Evolutionary conservation across 805 yeast genomes (phyloP).

Genomic region (Nakazawaea pomicola): DNA sequence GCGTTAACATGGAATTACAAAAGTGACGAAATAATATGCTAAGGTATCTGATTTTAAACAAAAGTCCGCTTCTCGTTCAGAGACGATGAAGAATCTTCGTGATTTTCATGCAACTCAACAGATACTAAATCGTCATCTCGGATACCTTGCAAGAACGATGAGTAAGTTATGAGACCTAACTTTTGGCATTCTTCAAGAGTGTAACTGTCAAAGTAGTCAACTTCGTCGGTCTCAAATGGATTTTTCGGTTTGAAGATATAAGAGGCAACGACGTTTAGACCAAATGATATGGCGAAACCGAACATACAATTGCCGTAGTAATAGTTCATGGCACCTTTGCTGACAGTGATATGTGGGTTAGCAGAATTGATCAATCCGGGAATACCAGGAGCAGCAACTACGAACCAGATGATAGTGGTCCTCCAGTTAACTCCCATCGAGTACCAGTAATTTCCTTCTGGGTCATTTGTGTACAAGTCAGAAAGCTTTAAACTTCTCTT

Average conservation of each 20-base stretch:
- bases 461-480: slow-evolving; percentile 32
- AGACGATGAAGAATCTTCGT: background rate
- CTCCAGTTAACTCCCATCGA: slow-evolving; percentile 39
- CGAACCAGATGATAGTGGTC: slow-evolving; percentile 31
- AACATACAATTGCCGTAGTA: slow-evolving; percentile 33
- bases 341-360: slow-evolving; percentile 19
- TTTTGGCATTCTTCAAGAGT: slow-evolving; percentile 27
- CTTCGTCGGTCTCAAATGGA: slow-evolving; percentile 28
- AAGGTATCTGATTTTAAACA: too few species aligned
- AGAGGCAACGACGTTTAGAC: slow-evolving; percentile 29
- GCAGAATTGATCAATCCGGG: slow-evolving; percentile 40
- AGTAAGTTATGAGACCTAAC: slow-evolving; percentile 20
- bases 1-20: too few species aligned
- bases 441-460: slow-evolving; percentile 32
- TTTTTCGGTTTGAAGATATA: slow-evolving; percentile 31
- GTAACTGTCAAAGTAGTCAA: slow-evolving; percentile 25
- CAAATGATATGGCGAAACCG: slow-evolving; percentile 34
- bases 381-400: slow-evolving; percentile 40
- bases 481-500: slow-evolving; percentile 31
- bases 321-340: slow-evolving; percentile 20
- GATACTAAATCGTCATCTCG: slow-evolving; percentile 5
- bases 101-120: background rate
- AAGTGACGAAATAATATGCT: too few species aligned
- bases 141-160: slow-evolving; percentile 2
- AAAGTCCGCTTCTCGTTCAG: background rate